A percentile compares a stretch with the other conserved stretches of the same genome.
Evolutionary conservation across 2,329 filamentous ascomycete genomes (phyloP).

Genomic region (Stachybotrys chartarum): DNA sequence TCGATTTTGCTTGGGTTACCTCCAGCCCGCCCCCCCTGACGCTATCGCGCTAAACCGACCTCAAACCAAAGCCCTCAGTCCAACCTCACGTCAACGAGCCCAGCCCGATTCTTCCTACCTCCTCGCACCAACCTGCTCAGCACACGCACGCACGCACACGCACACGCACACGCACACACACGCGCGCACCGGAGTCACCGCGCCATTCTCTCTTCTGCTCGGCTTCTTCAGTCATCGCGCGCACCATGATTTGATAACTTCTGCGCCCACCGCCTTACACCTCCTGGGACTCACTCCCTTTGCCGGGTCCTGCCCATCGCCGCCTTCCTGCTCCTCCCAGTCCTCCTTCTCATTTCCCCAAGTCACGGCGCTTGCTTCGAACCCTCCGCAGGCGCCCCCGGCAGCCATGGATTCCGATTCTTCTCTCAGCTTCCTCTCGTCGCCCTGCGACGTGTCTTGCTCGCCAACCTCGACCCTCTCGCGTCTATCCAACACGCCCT

Average conservation of each 20-base stretch:
- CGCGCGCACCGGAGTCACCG: too few relatives aligned
- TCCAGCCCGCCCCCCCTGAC: not conserved
- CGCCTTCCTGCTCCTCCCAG: not conserved
- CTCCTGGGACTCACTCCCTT: not conserved
- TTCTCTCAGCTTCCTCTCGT: slow-evolving; percentile 13
- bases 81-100: not conserved
- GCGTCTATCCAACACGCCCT: slow-evolving; percentile 45
- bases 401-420: slow-evolving; percentile 13
- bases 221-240: not conserved
- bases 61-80: not conserved
- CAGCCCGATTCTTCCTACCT: slow-evolving; percentile 5
- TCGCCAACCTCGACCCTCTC: slow-evolving; percentile 46
- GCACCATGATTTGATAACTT: not conserved
- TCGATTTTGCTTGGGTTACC: not conserved
- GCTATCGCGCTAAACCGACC: not conserved
- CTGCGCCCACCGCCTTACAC: not conserved
- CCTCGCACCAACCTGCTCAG: not conserved
- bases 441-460: slow-evolving; percentile 6
- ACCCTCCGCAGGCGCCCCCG: slow-evolving; percentile 1
- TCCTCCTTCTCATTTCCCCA: not conserved
- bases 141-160: not conserved
- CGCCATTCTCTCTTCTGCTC: not conserved
- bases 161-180: not conserved
- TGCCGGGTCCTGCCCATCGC: not conserved
- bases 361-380: not conserved